These are phyloP conservation scores for Ophiostoma sp. DNA, from an alignment of 2,329 filamentous ascomycete genomes.

Conservation along the genomic window DNA sequence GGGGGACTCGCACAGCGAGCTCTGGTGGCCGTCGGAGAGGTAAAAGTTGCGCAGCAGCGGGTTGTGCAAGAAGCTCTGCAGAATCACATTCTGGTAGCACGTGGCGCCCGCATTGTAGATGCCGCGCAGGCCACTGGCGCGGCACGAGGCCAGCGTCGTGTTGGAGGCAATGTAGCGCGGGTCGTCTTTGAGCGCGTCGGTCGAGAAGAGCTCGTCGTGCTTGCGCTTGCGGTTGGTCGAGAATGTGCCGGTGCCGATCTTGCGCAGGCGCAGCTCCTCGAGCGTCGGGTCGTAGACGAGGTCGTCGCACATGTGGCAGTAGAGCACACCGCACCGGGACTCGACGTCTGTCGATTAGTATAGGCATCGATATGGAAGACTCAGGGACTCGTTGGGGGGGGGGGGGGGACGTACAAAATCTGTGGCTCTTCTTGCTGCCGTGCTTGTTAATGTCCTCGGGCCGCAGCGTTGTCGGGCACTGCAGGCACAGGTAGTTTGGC, in stretches of 20 bases:
- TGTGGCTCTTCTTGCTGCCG: slow-evolving; percentile 62
- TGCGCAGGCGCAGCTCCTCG: slow-evolving; percentile 66
- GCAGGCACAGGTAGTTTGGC: slow-evolving; percentile 65
- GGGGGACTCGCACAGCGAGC: slow-evolving; percentile 60
- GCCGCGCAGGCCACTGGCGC: slow-evolving; percentile 80
- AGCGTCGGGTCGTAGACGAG: slow-evolving; percentile 77
- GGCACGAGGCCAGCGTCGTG: slow-evolving; percentile 59
- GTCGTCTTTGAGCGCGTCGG: slow-evolving; percentile 61
- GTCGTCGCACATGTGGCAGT: slow-evolving; percentile 77
- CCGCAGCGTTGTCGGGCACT: slow-evolving; percentile 64
- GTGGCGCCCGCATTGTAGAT: slow-evolving; percentile 98
- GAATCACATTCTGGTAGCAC: slow-evolving; percentile 94
- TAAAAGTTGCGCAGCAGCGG: slow-evolving; percentile 88
- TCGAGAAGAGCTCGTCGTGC: slow-evolving; percentile 60
- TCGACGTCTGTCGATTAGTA: slow-evolving; percentile 57
- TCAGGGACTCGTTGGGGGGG: slow-evolving; percentile 11
- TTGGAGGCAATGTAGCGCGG: slow-evolving; percentile 72
- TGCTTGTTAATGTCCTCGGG: slow-evolving; percentile 62
- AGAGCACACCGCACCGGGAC: slow-evolving; percentile 66
- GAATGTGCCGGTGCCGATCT: slow-evolving; percentile 61
- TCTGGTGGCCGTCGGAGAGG: slow-evolving; percentile 81
- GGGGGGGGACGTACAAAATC: slow-evolving; percentile 55
- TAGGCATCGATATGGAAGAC: too few species aligned
- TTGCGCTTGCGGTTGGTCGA: slow-evolving; percentile 68
- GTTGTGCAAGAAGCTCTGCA: slow-evolving; percentile 91